Conservation (phyloP, 306 rosid genomes). For the Abrus precatorius region DNA sequence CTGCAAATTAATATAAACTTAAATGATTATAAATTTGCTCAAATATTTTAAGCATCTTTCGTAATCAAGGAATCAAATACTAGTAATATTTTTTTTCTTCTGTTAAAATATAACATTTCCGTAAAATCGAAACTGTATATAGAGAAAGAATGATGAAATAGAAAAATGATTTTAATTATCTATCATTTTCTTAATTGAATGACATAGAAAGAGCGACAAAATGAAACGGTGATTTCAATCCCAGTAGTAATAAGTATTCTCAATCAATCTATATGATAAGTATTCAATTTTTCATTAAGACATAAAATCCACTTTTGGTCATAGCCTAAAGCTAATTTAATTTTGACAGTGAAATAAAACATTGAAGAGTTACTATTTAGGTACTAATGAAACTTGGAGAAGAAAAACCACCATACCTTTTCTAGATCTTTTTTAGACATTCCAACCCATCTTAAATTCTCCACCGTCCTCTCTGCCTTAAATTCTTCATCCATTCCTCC, state of each 20-base stretch:
- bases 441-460: constrained; percentile 93
- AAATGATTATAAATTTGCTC: background rate
- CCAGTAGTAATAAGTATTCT: background rate
- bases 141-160: no score
- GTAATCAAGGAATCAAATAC: background rate
- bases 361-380: background rate
- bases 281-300: background rate
- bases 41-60: background rate
- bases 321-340: background rate
- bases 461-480: constrained; percentile 60
- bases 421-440: constrained; percentile 71
- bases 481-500: constrained; percentile 66
- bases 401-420: constrained; percentile 61
- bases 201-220: background rate
- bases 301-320: constrained; percentile 3
- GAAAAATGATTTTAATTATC: no score
- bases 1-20: constrained; percentile 50
- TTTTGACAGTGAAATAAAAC: constrained; percentile 14
- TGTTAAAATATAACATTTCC: background rate
- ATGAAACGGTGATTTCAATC: background rate
- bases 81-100: no score
- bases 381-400: constrained; percentile 2
- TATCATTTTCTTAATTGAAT: background rate
- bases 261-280: background rate
- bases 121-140: background rate